Evolutionary conservation across 805 yeast genomes (phyloP), one percentile per base, ranked within the genome.

Genomic region (Debaryomyces prosopidis): DNA sequence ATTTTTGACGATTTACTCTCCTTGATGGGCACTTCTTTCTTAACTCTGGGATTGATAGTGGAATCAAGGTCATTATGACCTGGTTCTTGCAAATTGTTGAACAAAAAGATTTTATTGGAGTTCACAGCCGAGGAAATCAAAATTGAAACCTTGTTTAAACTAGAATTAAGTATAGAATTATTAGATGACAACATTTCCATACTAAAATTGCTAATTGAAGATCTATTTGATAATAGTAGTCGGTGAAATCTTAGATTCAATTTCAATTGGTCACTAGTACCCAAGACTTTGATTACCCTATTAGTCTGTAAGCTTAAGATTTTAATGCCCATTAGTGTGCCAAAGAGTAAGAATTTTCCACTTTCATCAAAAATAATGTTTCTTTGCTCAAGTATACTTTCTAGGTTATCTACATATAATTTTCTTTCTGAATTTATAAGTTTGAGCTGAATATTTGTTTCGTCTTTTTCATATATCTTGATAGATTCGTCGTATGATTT

Each of bases 111-210:
- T 11, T 40, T 43, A 20, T 36, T 39, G 12, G 54, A 40, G 33
- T 50, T 48, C 11, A 34, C 20, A 8, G 56, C 47, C 1, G 47
- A 34, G 8, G 55, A 42, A 9, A 58, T 42, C 5, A 58, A n/a
- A 26, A 54, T 17, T 3, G 57, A 52, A 19, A 40, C 39, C 11
- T 40, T 40, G 3, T n/a, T 23, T 12, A 57, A 34, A 19, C 51
- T 51, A 3, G 58, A 45, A 23, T 54, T 44, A 27, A 57, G 44
- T 9, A 54, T 34, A 1, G 54, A 19, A 38, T 58, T 60, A 5
- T 51, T 48, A 16, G 62, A 51, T 2, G 60, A 39, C 5, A 55
- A n/a, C 50, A 51, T 52, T 19, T 45, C 47, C n/a, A 45, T 40
- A 15, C 41, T 48, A 17, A 51, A 40, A 23, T 45, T 40, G 7